A percentile compares a stretch with the other conserved stretches of the same genome.
Conservation (phyloP, 129 eudicot species). For the sunflower (Helianthus annuus) region HanXRQr2.0-SUNRISE NC_035434.2:85261433-85261932, state of each 20-base stretch:
- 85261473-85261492: constrained; percentile 73
- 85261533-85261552: constrained; percentile 99
- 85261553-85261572: constrained; percentile 43
- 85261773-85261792: constrained; percentile 62
- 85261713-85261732: constrained; percentile 45
- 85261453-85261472: constrained; percentile 80
- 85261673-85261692: constrained; percentile 42
- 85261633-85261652: constrained; percentile 99
- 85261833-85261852: neutral
- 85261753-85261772: constrained; percentile 60
- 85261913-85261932: no score
- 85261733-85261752: constrained; percentile 56
- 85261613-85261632: constrained; percentile 95
- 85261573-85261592: neutral
- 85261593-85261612: neutral
- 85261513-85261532: constrained; percentile 73
- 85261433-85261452: constrained; percentile 82
- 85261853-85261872: constrained; percentile 3
- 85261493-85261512: constrained; percentile 68
- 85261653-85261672: constrained; percentile 78
- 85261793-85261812: constrained; percentile 63
- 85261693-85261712: constrained; percentile 47
- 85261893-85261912: no score
- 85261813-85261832: neutral
- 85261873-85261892: constrained; percentile 6